Percentiles rank a stretch among this genome's conserved stretches.
Conservation (phyloP, 2,329 filamentous ascomycete species). For the Aureobasidium sp. region DNA sequence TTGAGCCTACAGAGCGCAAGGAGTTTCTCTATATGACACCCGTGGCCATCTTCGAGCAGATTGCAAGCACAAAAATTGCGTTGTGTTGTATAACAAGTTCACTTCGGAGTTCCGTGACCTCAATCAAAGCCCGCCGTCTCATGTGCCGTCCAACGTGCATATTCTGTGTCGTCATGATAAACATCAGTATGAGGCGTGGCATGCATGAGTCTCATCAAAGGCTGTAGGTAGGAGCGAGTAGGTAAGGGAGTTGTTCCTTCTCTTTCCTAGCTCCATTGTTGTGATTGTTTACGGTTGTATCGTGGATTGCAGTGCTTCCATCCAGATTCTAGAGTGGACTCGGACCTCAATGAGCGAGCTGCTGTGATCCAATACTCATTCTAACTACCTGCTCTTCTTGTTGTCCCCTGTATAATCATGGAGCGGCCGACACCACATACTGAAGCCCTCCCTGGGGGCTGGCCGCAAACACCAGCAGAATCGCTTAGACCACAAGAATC, state of each 20-base stretch:
- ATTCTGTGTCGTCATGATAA: not conserved
- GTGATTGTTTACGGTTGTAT: not conserved
- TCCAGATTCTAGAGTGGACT: not conserved
- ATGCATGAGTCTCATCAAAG: not conserved
- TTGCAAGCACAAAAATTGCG: too few species aligned
- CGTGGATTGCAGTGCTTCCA: not conserved
- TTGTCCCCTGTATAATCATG: not conserved
- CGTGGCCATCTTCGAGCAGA: not conserved
- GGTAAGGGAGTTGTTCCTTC: not conserved
- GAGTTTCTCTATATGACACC: too few species aligned
- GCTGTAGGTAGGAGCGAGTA: not conserved
- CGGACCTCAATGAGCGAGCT: not conserved
- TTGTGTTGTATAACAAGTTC: not conserved
- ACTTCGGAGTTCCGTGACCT: not conserved
- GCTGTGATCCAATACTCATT: not conserved
- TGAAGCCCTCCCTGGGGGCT: constrained; percentile 28
- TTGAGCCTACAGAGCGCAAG: not conserved
- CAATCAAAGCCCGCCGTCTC: constrained; percentile 3
- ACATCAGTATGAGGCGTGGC: not conserved
- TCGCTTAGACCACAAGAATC: not conserved
- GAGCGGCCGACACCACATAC: constrained; percentile 27
- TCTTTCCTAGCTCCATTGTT: not conserved
- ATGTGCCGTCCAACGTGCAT: not conserved
- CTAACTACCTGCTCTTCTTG: not conserved
- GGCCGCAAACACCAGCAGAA: constrained; percentile 29